Conservation (phyloP, 1,284 basidiomycete species). For the Heterobasidion irregulare region DNA sequence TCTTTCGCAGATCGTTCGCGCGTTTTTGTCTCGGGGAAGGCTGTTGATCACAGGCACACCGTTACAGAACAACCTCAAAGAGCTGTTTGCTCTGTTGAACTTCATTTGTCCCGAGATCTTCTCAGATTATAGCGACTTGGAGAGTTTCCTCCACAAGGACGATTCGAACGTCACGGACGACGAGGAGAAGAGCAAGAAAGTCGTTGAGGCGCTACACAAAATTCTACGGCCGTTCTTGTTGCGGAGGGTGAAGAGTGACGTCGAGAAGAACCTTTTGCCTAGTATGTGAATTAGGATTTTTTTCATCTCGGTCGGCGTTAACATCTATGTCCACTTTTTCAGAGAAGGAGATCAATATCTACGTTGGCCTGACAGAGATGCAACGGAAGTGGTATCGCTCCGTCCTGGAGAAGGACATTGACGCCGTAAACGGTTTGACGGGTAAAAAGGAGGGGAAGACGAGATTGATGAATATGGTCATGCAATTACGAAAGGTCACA, state of each 20-base stretch:
- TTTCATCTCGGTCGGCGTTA: background rate
- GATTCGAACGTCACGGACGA: constrained; percentile 67
- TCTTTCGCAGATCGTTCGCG: constrained; percentile 90
- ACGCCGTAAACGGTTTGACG: constrained; percentile 92
- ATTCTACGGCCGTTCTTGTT: constrained; percentile 94
- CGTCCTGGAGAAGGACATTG: constrained; percentile 97
- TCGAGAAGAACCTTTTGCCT: constrained; percentile 93
- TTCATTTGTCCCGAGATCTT: constrained; percentile 89
- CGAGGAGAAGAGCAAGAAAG: constrained; percentile 84
- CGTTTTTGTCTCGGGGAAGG: constrained; percentile 84
- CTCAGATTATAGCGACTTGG: constrained; percentile 67
- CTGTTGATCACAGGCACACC: constrained; percentile 97
- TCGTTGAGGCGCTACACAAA: constrained; percentile 97
- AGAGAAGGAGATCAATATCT: constrained; percentile 99
- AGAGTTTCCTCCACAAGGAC: constrained; percentile 77
- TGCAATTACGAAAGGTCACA: constrained; percentile 89
- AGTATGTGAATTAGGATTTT: constrained; percentile 38
- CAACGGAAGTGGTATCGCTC: constrained; percentile 97
- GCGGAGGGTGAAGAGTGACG: constrained; percentile 93
- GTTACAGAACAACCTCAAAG: constrained; percentile 95
- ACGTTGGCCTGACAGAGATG: constrained; percentile 97
- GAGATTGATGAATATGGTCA: constrained; percentile 96
- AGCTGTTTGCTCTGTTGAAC: constrained; percentile 93
- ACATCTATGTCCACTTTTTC: constrained; percentile 7
- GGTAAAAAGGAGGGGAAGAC: constrained; percentile 99